phyloP scores from a whole-genome alignment of 768 basidiomycete genomes.

The Pisolithus tinctorius region DNA sequence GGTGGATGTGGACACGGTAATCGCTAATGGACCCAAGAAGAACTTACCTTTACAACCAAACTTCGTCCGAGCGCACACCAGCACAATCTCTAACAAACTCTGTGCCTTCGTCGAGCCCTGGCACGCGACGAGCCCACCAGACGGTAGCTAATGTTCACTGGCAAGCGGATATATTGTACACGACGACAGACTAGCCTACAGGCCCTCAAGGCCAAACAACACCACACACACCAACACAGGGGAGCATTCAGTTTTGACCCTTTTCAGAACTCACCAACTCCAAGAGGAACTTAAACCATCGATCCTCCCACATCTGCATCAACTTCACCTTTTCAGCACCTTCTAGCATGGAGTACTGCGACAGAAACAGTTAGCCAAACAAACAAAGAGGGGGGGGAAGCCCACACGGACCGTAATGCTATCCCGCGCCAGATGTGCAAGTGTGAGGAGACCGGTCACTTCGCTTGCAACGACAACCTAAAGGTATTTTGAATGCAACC shows the following conservation, averaged over 20 bases:
- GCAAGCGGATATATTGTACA: neutral
- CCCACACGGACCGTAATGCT: slow-evolving; percentile 46
- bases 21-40: slow-evolving; percentile 24
- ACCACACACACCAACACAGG: slow-evolving; percentile 1
- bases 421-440: slow-evolving; percentile 58
- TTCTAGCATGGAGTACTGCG: slow-evolving; percentile 48
- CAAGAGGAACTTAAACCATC: slow-evolving; percentile 43
- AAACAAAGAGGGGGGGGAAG: neutral
- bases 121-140: neutral
- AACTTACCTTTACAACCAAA: slow-evolving; percentile 28
- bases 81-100: neutral
- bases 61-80: neutral
- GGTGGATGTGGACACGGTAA: slow-evolving; percentile 53
- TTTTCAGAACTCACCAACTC: slow-evolving; percentile 18
- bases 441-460: slow-evolving; percentile 53
- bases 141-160: neutral
- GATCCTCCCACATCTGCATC: slow-evolving; percentile 37
- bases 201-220: slow-evolving; percentile 1
- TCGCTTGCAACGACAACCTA: slow-evolving; percentile 67
- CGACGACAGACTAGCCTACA: neutral
- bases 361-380: neutral
- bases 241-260: neutral
- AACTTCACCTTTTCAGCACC: slow-evolving; percentile 39
- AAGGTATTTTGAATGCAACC: neutral
- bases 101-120: neutral